Evolutionary conservation across 2,329 filamentous ascomycete species (phyloP), one percentile per base, ranked within the genome.

Genomic region (Monosporascus sp.): DNA sequence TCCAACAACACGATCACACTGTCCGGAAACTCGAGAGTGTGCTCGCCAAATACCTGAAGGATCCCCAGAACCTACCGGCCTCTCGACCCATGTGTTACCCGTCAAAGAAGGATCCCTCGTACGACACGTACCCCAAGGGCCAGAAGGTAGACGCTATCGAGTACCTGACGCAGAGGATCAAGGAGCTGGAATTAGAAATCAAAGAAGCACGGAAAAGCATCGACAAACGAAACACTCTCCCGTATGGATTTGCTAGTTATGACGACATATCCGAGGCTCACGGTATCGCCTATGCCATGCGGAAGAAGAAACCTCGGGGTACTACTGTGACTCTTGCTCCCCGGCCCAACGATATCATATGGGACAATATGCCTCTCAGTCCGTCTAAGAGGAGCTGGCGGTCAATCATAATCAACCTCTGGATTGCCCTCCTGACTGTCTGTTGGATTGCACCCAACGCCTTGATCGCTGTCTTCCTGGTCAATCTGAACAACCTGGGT

Each of bases 171-270:
- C 82, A 87, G 50, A 85, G 92, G 18, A 97, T 99, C 65, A 84
- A 85, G 60, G 80, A 86, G 47, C 78, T 99, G 37, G 93, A 97
- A 68, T 70, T 84, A 11, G 83, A 95, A 65, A 91, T 99, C 70
- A 90, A 88, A 65, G 84, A 94, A 57, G 88, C 92, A 1, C 84
- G 94, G 14, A 80, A 84, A 39, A 85, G 84, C 1, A 85, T 99
- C 7, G 93, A 97, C 70, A 90, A 86, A 68, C 85, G 92, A 48
- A 90, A 93, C 66, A 87, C 92, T 17, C 88, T 96, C 80, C 80
- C 90, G 0, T 99, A 92, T 65, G 94, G 94, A 0, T 99, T 99
- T 67, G 92, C 93, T 8, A 97, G 90, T 62, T 99, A 94, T 72
- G 85, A 93, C 42, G 86, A 86, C 42, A 95, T 99, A 51, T 80